These are phyloP conservation scores for Apostasia shenzhenica DNA, from an alignment of 106 monocot species.

Conservation along the genomic window DNA sequence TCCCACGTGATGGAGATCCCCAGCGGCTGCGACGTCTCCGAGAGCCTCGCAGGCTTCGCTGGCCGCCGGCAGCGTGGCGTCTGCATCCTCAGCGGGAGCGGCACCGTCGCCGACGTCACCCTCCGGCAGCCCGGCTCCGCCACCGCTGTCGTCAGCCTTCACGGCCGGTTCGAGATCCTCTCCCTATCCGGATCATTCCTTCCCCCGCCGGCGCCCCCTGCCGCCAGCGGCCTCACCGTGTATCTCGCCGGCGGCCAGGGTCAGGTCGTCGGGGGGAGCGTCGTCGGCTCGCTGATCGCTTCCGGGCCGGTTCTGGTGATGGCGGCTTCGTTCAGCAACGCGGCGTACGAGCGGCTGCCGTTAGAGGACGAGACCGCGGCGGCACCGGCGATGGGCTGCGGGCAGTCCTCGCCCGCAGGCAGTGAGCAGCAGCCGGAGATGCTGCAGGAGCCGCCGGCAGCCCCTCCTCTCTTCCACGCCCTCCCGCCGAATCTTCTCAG, in stretches of 20 bases:
- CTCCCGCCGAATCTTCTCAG: constrained; percentile 24
- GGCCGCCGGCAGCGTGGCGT: constrained; percentile 36
- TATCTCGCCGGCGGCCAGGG: constrained; percentile 31
- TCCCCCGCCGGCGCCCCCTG: constrained; percentile 36
- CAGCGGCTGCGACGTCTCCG: constrained; percentile 37
- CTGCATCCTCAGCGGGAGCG: constrained; percentile 36
- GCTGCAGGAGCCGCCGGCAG: constrained; percentile 34
- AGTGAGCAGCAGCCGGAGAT: not conserved
- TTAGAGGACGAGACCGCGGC: constrained; percentile 19
- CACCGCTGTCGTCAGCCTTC: constrained; percentile 20
- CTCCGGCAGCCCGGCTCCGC: constrained; percentile 31
- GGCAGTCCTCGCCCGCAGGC: not conserved
- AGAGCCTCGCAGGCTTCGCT: constrained; percentile 27
- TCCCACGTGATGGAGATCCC: constrained; percentile 31
- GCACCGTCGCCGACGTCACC: constrained; percentile 30
- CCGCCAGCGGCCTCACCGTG: constrained; percentile 31
- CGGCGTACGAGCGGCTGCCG: constrained; percentile 35
- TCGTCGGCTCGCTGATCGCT: constrained; percentile 26
- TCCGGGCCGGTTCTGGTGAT: constrained; percentile 30
- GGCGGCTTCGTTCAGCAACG: constrained; percentile 33
- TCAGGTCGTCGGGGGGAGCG: constrained; percentile 9
- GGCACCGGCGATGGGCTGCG: not conserved
- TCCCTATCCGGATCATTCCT: constrained; percentile 38
- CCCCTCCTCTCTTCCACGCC: constrained; percentile 44
- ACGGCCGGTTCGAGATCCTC: not conserved